Evolutionary conservation across 306 rosid genomes (phyloP).

Genomic region (Macrotyloma uniflorum): DNA sequence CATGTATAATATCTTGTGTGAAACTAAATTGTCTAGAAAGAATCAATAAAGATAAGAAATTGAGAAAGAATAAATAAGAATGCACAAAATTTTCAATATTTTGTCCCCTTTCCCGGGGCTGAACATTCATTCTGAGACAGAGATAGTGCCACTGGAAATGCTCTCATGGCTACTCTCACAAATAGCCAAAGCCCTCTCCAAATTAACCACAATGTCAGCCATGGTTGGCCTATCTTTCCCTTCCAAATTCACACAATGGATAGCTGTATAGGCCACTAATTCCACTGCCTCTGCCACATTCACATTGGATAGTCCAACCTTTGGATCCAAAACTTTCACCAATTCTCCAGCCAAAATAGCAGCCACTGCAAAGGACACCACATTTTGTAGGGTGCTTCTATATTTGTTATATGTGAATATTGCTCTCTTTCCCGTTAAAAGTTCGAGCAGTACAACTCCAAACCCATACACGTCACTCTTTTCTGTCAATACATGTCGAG

Average conservation of each 20-base stretch:
- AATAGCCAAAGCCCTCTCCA: too few species aligned
- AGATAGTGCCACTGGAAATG: too few species aligned
- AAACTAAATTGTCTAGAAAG: too few species aligned
- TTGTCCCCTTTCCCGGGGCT: too few species aligned
- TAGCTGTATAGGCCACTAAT: constrained; percentile 66
- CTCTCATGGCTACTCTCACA: too few species aligned
- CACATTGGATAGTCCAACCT: constrained; percentile 64
- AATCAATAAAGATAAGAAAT: too few species aligned
- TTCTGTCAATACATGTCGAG: constrained; percentile 75
- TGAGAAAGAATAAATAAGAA: constrained; percentile 19
- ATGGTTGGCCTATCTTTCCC: too few species aligned
- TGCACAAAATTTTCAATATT: constrained; percentile 36
- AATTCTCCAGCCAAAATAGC: constrained; percentile 72
- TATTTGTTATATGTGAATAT: constrained; percentile 63
- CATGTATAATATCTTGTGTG: too few species aligned
- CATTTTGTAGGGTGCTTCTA: constrained; percentile 62
- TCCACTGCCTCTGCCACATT: constrained; percentile 86
- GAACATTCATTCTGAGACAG: too few species aligned
- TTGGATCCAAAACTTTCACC: constrained; percentile 61
- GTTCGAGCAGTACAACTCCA: constrained; percentile 83
- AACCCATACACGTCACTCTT: constrained; percentile 95
- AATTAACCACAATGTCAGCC: too few species aligned
- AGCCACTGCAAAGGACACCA: constrained; percentile 84
- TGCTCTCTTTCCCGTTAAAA: constrained; percentile 91
- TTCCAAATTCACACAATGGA: too few species aligned